Base-by-base conservation (phyloP, 2,329 filamentous ascomycete genomes). In the Trichophyton schoenleinii region DNA sequence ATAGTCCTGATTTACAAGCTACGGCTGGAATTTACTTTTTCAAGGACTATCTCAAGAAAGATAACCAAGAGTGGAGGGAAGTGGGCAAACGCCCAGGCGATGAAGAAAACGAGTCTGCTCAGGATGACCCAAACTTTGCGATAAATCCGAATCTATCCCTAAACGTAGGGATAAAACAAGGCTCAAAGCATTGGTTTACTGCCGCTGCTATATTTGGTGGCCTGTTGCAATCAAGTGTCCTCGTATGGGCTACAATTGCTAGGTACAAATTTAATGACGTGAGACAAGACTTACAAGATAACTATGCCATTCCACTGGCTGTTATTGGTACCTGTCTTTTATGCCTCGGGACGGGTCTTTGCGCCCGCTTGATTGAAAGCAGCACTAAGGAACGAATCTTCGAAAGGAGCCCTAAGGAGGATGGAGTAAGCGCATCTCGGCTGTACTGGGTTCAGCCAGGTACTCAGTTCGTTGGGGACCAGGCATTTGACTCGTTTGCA, bases 321-420 rank as follows among this genome's bases (percentile, higher is more conserved):
- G 34, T 49, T 25, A 18, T 57, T 18, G 61, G 57, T 9, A 62
- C 61, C 13, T n/a, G 36, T 22, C 13, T 57, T 6, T 46, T 62
- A 25, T 48, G 38, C 9, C 6, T 36, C 2, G 61, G 61, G 9
- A 20, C 53, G 9, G 28, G 52, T 1, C 44, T 60, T 25, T 62
- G 61, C 44, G 46, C 57, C 1, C 22, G 13, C 55, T 46, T 62
- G 13, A 53, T 62, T 15, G 61, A 62, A 28, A 15, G 58, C 31
- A 62, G 57, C 46, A 60, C 61, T 2, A 53, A n/a, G 57, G 61
- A 62, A 58, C 22, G 38, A 9, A 25, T 41, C 3, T 61, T 44
- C 18, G n/a, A 28, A 34, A 28, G 38, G n/a, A n/a, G n/a, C n/a
- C n/a, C n/a, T n/a, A n/a, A n/a, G n/a, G n/a, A n/a, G n/a, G n/a